Base-by-base conservation (phyloP, 2,329 filamentous ascomycete species). In the Pseudogymnoascus sp. region DNA sequence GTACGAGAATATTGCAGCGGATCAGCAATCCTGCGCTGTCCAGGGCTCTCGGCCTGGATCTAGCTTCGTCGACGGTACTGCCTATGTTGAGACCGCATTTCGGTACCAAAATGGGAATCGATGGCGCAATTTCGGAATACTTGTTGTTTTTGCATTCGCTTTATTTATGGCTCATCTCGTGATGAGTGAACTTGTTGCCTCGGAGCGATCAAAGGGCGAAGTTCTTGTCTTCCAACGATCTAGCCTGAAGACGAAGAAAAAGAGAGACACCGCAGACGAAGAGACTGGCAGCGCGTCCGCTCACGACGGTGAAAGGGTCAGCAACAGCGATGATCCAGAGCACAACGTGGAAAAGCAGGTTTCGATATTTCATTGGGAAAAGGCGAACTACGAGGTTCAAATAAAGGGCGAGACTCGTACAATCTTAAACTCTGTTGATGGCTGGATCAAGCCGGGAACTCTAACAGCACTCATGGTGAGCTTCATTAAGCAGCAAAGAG, bases 351-450 rank as follows among this genome's bases (percentile, higher is more conserved):
- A 52, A 52, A 52, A 52, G 26, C 41, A 88, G 69, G 85, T 80
- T 0, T 85, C 82, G 0, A 76, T 88, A 0, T 89, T 90, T 65
- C 90, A 86, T 1, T 91, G 87, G 85, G 86, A 86, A 68, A 80
- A 89, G 61, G 79, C 90, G 0, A 66, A 64, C 1, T 90, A 90
- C 67, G 87, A 82, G 0, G 86, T 91, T 61, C 79, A 83, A 65
- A 84, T 81, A 0, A 76, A 79, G 0, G 70, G 73, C 0, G 82
- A 81, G 7, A 75, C 90, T 79, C 82, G 86, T 7, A 76, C 81
- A 12, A 83, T 95, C 61, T 76, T 95, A 7, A 84, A 94, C 63
- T 81, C 92, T 61, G 87, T 95, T 1, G 83, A 91, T 65, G 90
- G 90, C 2, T 95, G 87, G 82, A 84, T 89, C 63, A 87, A 88